A percentile compares a stretch with the other conserved stretches of the same genome.
phyloP scores from a whole-genome alignment of 192 early-diverging fungal species.

The Obelidium mucronatum region DNA sequence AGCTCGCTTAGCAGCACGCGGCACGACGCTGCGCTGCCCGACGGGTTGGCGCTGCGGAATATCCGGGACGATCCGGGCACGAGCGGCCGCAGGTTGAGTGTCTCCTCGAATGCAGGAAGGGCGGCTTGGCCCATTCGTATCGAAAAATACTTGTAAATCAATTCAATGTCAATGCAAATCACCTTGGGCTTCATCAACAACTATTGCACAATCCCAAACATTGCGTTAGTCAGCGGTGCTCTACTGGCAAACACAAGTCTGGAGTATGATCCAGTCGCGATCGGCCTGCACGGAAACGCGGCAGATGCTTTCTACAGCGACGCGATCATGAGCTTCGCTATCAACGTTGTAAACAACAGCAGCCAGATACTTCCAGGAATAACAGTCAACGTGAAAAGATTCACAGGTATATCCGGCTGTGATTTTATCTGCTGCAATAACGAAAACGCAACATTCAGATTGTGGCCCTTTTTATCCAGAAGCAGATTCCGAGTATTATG shows the following conservation, averaged over 20 bases:
- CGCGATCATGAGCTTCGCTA: background rate
- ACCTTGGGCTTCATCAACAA: slow-evolving; percentile 3
- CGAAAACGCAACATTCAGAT: background rate
- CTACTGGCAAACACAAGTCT: background rate
- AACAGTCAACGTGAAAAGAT: background rate
- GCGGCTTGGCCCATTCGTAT: background rate
- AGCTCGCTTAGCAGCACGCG: background rate
- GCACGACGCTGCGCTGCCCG: background rate
- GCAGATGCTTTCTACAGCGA: background rate
- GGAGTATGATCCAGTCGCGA: background rate
- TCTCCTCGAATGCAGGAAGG: background rate
- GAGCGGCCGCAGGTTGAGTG: background rate
- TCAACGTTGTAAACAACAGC: background rate
- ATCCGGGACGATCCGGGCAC: background rate
- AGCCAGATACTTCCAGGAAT: background rate
- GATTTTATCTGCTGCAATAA: background rate
- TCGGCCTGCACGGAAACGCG: background rate
- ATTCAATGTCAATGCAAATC: background rate
- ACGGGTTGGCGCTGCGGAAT: background rate
- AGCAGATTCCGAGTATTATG: slow-evolving; percentile 1
- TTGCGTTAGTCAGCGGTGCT: background rate
- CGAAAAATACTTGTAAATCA: background rate
- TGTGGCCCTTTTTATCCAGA: background rate
- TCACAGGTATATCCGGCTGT: background rate
- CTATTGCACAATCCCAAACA: background rate